Conservation (phyloP, 805 yeast species). For the Metschnikowia aberdeeniae region DNA sequence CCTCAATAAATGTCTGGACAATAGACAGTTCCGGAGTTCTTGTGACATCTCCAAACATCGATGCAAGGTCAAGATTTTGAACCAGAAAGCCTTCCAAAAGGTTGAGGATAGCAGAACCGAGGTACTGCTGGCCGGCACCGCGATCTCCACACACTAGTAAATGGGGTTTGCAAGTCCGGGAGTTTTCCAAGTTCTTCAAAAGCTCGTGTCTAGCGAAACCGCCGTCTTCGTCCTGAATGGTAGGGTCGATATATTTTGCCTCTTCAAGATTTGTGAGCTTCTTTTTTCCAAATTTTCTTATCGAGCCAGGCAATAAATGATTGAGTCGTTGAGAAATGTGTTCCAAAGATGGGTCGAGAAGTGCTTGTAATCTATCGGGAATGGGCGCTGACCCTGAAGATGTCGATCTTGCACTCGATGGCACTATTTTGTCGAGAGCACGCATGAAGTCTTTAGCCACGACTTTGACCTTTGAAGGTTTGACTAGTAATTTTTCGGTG, state of each 20-base stretch:
- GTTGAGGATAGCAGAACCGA: conserved; percentile 77
- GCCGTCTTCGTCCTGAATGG: conserved; percentile 53
- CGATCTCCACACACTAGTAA: conserved; percentile 64
- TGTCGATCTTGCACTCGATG: conserved; percentile 86
- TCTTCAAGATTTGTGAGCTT: conserved; percentile 61
- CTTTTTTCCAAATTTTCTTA: conserved; percentile 35
- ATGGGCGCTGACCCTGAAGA: conserved; percentile 71
- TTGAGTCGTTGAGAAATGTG: conserved; percentile 47
- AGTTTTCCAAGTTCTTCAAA: conserved; percentile 41
- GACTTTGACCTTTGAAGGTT: conserved; percentile 68
- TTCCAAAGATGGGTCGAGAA: conserved; percentile 51
- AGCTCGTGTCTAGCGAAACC: conserved; percentile 70
- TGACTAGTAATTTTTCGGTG: conserved; percentile 65
- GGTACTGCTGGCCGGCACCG: conserved; percentile 85
- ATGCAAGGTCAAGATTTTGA: conserved; percentile 78
- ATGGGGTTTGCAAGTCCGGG: conserved; percentile 80
- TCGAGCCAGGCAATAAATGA: conserved; percentile 53
- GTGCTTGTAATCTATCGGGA: conserved; percentile 66
- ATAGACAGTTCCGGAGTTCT: conserved; percentile 79
- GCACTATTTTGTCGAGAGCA: conserved; percentile 82
- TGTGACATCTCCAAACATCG: conserved; percentile 71
- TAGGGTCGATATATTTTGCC: conserved; percentile 58
- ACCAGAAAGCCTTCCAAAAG: conserved; percentile 85
- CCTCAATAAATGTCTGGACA: conserved; percentile 82
- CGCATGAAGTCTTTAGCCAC: conserved; percentile 79